phyloP scores from a whole-genome alignment of 73 alveolate species.

The Blepharisma stoltei region DNA sequence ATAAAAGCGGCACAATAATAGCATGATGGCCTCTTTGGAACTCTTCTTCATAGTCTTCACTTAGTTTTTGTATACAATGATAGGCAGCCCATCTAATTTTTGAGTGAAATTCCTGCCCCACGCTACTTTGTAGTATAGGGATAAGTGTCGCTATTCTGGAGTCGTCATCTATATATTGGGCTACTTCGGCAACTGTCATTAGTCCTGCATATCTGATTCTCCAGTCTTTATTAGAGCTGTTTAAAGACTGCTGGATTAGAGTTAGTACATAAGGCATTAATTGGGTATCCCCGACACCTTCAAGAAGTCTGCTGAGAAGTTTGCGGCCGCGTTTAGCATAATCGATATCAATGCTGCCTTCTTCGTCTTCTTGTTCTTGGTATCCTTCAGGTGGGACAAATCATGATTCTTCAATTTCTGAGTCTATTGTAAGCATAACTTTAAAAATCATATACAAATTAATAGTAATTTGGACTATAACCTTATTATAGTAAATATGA shows the following conservation, averaged over 20 bases:
- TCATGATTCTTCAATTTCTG: conserved; percentile 68
- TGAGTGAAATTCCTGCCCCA: conserved; percentile 51
- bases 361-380: conserved; percentile 79
- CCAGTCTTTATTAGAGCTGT: conserved; percentile 58
- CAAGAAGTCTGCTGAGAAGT: conserved; percentile 69
- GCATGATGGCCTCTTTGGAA: conserved; percentile 68
- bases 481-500: too few species aligned
- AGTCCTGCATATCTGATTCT: conserved; percentile 58
- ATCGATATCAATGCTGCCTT: conserved; percentile 67
- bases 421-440: conserved; percentile 60
- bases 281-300: conserved; percentile 60
- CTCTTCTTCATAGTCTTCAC: conserved; percentile 71
- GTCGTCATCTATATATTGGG: conserved; percentile 58
- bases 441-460: conserved; percentile 45
- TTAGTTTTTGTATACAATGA: conserved; percentile 69
- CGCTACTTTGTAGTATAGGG: conserved; percentile 47
- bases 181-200: conserved; percentile 55
- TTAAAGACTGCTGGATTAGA: conserved; percentile 42
- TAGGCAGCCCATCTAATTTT: conserved; percentile 85
- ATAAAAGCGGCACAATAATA: conserved; percentile 58
- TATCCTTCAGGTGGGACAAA: conserved; percentile 60
- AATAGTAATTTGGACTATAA: too few species aligned
- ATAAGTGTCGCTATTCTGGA: conserved; percentile 44
- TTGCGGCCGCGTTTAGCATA: conserved; percentile 65
- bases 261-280: conserved; percentile 40